These are phyloP conservation scores for Colletotrichum eleusines DNA, from an alignment of 2,329 filamentous ascomycete genomes.

Conservation along the genomic window DNA sequence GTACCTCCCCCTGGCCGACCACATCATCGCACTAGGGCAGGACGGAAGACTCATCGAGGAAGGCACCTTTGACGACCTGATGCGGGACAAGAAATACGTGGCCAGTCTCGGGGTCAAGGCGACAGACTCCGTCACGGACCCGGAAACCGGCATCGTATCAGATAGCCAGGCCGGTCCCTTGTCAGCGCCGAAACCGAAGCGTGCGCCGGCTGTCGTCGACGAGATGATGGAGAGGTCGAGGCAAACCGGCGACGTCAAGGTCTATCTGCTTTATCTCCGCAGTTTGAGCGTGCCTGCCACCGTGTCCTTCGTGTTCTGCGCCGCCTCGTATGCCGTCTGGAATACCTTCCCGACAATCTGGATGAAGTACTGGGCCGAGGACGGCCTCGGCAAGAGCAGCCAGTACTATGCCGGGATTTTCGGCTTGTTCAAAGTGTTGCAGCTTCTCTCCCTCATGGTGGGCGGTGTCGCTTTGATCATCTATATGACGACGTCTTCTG, in stretches of 20 bases:
- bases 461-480: slow-evolving; percentile 41
- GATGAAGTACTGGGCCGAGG: slow-evolving; percentile 50
- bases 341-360: slow-evolving; percentile 47
- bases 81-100: slow-evolving; percentile 49
- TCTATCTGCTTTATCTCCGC: slow-evolving; percentile 45
- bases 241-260: slow-evolving; percentile 42
- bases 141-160: slow-evolving; percentile 1
- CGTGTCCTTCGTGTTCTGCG: slow-evolving; percentile 7
- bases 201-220: slow-evolving; percentile 5
- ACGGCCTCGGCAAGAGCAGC: slow-evolving; percentile 38
- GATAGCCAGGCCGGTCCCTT: background rate
- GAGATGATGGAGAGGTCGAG: slow-evolving; percentile 38
- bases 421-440: slow-evolving; percentile 38
- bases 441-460: slow-evolving; percentile 41
- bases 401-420: slow-evolving; percentile 44
- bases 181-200: slow-evolving; percentile 11
- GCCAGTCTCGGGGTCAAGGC: slow-evolving; percentile 47
- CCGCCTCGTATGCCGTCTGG: slow-evolving; percentile 37
- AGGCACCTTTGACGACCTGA: slow-evolving; percentile 50
- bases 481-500: slow-evolving; percentile 44
- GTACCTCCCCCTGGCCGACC: slow-evolving; percentile 54
- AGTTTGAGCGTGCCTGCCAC: slow-evolving; percentile 19
- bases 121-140: slow-evolving; percentile 37
- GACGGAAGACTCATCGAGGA: slow-evolving; percentile 59
- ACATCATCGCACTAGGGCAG: slow-evolving; percentile 59